Evolutionary conservation across 257 asterid species (phyloP).

Genomic region (Solanum stenotomum): DNA sequence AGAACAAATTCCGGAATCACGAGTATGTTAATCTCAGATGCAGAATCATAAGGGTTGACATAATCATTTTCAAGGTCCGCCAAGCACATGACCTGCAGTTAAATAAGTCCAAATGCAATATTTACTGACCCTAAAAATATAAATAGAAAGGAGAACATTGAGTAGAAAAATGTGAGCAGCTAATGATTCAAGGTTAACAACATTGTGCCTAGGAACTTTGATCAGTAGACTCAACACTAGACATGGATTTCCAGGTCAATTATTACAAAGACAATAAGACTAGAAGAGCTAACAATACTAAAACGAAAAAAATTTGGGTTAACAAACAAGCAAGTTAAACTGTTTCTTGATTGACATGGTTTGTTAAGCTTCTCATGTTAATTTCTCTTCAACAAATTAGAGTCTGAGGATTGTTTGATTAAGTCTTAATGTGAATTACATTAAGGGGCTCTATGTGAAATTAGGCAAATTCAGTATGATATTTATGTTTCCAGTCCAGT

Average conservation of each 20-base stretch:
- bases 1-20: constrained; percentile 74
- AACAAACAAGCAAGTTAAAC: neutral
- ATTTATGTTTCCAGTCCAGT: no score
- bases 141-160: neutral
- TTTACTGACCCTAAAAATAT: neutral
- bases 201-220: neutral
- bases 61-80: constrained; percentile 85
- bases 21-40: constrained; percentile 68
- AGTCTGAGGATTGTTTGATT: neutral
- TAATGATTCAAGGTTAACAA: neutral
- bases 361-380: neutral
- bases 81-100: constrained; percentile 74
- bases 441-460: neutral
- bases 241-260: neutral
- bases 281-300: neutral
- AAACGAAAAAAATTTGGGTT: neutral
- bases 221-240: neutral
- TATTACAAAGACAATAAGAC: neutral
- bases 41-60: constrained; percentile 85
- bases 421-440: neutral
- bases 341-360: neutral
- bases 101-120: neutral
- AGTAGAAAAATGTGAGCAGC: neutral
- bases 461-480: neutral
- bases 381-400: neutral